Base-by-base conservation (phyloP, 1,139 yeast species). In the Protomyces macrosporus region DNA sequence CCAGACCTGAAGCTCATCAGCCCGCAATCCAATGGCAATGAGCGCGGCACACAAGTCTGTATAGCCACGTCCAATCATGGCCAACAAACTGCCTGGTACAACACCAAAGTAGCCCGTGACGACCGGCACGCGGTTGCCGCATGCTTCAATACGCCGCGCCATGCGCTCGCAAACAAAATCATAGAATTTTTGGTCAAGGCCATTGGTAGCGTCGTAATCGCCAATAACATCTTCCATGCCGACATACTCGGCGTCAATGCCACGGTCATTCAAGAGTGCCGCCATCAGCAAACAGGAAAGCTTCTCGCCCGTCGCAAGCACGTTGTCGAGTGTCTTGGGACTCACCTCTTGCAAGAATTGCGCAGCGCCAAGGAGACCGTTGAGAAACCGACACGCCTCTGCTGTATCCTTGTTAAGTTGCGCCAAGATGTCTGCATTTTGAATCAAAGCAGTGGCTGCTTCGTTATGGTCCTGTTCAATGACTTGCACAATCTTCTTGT, bases 31-130 rank as follows among this genome's bases (percentile, higher is more conserved):
- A 36, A 93, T 98, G 0, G 98, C 97, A 52, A 90, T 83, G 72
- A 93, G 81, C 0, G 98, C 98, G 16, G 98, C 98, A 79, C 98
- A 93, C 69, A 93, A 79, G 75, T 93, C 98, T 14, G 98, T 93
- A 75, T 93, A 93, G 35, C 98, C 98, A 74, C 98, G 84, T 53
- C 98, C 98, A 66, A 93, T 95, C 64, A 95, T 90, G 71, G 87
- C 88, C 69, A 93, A 79, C 65, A 93, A 79, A 16, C 98, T 98
- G 68, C 97, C 97, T 35, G 98, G 98, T 12, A 93, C 90, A 45
- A 84, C 79, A 36, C 98, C 98, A 72, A 93, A 93, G 75, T 89
- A 93, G 1, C 98, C 98, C 34, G 98, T 93, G 65, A 93, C 81
- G 1, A 93, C 97, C 0, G 98, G 98, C 34, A 68, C 70, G n/a